Percentiles rank a stretch among this genome's conserved stretches.
Conservation (phyloP, 2,329 filamentous ascomycete species). For the Stachybotrys echinatus region DNA sequence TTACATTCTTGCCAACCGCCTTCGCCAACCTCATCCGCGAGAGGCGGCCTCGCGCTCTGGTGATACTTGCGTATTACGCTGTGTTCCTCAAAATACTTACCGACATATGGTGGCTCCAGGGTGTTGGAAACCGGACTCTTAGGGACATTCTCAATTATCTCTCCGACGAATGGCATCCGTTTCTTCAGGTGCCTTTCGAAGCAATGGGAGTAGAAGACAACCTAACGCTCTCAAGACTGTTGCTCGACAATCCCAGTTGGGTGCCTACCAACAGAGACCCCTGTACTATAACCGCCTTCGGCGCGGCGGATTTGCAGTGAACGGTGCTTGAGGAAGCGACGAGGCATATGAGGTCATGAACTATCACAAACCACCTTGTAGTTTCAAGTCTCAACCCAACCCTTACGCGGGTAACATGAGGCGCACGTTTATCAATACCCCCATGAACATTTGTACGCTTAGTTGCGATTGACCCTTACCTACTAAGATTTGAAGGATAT, state of each 20-base stretch:
- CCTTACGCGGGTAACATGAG: too few species aligned
- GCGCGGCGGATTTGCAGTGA: background rate
- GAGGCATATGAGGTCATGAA: too few species aligned
- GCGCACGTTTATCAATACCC: too few species aligned
- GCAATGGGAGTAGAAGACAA: slow-evolving; percentile 26
- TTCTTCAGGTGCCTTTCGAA: slow-evolving; percentile 35
- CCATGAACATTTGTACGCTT: too few species aligned
- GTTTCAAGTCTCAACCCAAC: too few species aligned
- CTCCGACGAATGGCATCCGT: slow-evolving; percentile 31
- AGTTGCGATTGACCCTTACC: too few species aligned
- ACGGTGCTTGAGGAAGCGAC: too few species aligned
- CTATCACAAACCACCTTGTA: too few species aligned
- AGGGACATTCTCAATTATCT: slow-evolving; percentile 35
- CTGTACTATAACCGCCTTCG: background rate
- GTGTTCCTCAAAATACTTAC: slow-evolving; percentile 40
- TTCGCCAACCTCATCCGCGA: slow-evolving; percentile 39
- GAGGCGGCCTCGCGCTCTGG: slow-evolving; percentile 37
- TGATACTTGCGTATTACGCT: slow-evolving; percentile 49
- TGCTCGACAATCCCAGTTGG: slow-evolving; percentile 41
- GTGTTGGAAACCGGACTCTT: slow-evolving; percentile 41
- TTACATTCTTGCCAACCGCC: slow-evolving; percentile 40
- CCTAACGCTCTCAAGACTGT: slow-evolving; percentile 30
- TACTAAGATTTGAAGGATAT: too few species aligned
- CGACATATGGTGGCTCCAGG: slow-evolving; percentile 45
- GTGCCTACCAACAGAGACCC: slow-evolving; percentile 14